Evolutionary conservation across 306 rosid genomes (phyloP).

Genomic region (Prunus mongolica): DNA sequence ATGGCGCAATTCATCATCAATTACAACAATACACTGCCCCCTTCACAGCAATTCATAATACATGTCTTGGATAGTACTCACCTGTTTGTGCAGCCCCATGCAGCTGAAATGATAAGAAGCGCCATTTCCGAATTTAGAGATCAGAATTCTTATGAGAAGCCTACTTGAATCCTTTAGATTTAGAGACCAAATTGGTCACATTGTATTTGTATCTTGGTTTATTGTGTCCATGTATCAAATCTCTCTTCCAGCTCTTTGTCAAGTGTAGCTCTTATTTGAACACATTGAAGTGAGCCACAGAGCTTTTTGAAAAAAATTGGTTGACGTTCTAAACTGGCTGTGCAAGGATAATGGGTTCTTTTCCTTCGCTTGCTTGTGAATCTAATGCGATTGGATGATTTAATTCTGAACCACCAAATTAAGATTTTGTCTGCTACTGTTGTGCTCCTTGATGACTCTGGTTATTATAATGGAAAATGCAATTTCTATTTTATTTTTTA

Average conservation of each 20-base stretch:
- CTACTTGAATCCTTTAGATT: slow-evolving; percentile 37
- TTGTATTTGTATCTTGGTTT: not conserved
- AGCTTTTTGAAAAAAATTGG: no score
- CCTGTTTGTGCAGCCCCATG: slow-evolving; percentile 83
- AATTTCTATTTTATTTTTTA: no score
- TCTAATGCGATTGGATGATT: no score
- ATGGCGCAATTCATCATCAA: slow-evolving; percentile 94
- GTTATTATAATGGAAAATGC: no score
- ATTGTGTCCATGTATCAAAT: not conserved
- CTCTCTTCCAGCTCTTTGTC: not conserved
- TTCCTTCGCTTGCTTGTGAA: no score
- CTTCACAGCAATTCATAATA: slow-evolving; percentile 72
- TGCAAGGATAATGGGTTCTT: no score
- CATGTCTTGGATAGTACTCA: slow-evolving; percentile 76
- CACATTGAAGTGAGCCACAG: not conserved
- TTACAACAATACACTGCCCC: slow-evolving; percentile 63
- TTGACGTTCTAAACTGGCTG: no score
- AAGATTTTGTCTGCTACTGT: no score
- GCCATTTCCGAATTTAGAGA: slow-evolving; percentile 85
- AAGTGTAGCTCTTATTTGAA: not conserved
- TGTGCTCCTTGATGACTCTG: no score
- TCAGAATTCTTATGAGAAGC: slow-evolving; percentile 83
- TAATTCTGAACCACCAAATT: no score
- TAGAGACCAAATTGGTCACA: not conserved
- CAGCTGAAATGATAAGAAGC: slow-evolving; percentile 63